Base-by-base conservation (phyloP, 495 filamentous ascomycete species). In the Neurospora sp. region DNA sequence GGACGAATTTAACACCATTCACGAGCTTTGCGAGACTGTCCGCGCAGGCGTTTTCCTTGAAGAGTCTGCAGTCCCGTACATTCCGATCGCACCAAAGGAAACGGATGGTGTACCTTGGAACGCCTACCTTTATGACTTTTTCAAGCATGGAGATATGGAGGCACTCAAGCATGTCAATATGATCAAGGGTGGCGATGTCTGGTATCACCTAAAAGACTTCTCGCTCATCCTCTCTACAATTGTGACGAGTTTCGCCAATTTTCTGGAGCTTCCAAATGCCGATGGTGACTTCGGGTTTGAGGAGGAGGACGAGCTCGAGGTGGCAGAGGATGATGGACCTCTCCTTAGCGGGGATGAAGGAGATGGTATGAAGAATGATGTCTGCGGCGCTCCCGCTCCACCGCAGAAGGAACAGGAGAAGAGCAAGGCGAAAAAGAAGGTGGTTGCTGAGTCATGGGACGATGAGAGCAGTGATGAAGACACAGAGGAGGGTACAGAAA, bases 91-190 rank as follows among this genome's bases (percentile, higher is more conserved):
- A 72, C 85, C 89, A 0, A 84, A 89, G 37, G 85, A 89, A 71
- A 78, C 79, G 35, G 44, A 5, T 79, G 79, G 18, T 69, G 79
- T n/a, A 82, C 87, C 20, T 75, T 77, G 90, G 69, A 94, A 94
- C 76, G 90, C 90, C 0, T 93, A 93, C 75, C 81, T 94, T 10
- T 88, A 89, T 70, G 91, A 94, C 76, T 94, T 93, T 80, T 93
- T 86, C 86, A 89, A 87, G 78, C 88, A 94, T 74, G 92, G 92
- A 6, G 86, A 90, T 75, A 70, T 87, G 10, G 73, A 80, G 6
- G 83, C 87, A 0, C 81, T 94, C 9, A 84, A 85, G 18, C 80
- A 48, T 5, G 89, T 86, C 5, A 93, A 94, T 75, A 78, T 82
- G 4, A 86, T 94, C 70, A 85, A 85, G n/a, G 76, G 78, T 14